A percentile compares a stretch with the other conserved stretches of the same genome.
phyloP scores from a whole-genome alignment of 2,329 filamentous ascomycete species.

The Fusarium floridanum region DNA sequence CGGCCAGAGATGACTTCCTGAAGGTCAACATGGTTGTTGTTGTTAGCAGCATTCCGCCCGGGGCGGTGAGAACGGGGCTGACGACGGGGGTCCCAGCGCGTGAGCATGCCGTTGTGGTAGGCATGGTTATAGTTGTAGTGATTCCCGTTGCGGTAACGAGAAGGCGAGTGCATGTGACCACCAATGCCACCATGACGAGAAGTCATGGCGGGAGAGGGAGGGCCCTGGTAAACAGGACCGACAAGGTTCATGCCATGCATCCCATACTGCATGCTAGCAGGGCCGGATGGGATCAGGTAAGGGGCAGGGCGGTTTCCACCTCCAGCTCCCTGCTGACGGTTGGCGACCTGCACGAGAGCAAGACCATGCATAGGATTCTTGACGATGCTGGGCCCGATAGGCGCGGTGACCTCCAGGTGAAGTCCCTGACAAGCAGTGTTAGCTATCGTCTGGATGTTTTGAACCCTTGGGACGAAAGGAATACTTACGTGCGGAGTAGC shows the following conservation, averaged over 20 bases:
- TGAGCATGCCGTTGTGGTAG: neutral
- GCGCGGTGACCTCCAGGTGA: conserved; percentile 41
- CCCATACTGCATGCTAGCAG: conserved; percentile 43
- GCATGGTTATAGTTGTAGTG: neutral
- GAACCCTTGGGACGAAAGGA: neutral
- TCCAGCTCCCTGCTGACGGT: conserved; percentile 17
- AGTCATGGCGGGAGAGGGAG: conserved; percentile 52
- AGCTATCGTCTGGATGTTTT: neutral
- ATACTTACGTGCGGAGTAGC: conserved; percentile 45
- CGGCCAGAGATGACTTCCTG: conserved; percentile 62
- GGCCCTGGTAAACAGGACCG: conserved; percentile 48
- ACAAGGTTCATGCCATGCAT: conserved; percentile 49
- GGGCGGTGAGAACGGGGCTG: conserved; percentile 6
- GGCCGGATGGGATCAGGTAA: conserved; percentile 50
- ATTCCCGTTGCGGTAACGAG: neutral
- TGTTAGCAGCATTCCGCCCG: conserved; percentile 46
- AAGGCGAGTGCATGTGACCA: neutral
- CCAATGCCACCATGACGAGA: conserved; percentile 46
- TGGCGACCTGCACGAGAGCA: conserved; percentile 24
- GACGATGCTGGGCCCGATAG: neutral
- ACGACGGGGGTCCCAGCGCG: conserved; percentile 40
- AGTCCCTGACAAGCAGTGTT: conserved; percentile 34
- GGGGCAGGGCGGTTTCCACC: conserved; percentile 45
- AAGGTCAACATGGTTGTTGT: conserved; percentile 66
- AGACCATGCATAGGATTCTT: conserved; percentile 35